Base-by-base conservation (phyloP, 371 early-diverging fungal species). In the Apophysomyces variabilis region DNA sequence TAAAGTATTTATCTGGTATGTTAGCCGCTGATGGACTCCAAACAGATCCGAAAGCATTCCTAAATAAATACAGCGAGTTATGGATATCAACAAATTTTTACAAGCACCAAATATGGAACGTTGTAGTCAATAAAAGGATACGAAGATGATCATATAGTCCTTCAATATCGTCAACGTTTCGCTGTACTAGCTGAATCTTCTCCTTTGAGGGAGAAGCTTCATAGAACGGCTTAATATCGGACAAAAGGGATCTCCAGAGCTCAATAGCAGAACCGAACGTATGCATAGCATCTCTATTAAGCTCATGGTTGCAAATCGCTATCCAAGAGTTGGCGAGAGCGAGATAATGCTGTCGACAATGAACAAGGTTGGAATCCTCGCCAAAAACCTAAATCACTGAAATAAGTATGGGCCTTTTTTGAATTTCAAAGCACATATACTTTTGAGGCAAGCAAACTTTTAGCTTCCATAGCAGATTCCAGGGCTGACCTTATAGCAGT, bases 251-350 rank as follows among this genome's bases (percentile, higher is more conserved):
- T 39, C 21, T 66, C 57, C 44, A 36, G 36, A 43, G 36, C 32
- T 43, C 35, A 38, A 38, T 13, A 14, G 36, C 26, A 13, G 32
- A 35, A 56, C 39, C n/a, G 21, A 62, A 35, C 47, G 39, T 71
- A 63, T 71, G 63, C 6, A 61, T 38, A 56, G 62, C 41, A 44
- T 57, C 58, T 14, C 67, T 58, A 8, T 68, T 65, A 3, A 71
- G 58, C 21, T 80, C 77, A 36, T 68, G 73, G 44, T 71, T 71
- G 67, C 74, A 87, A 2, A 89, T 76, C 0, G 86, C 89, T n/a
- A 80, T 71, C 84, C 85, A 85, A 1, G 87, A 83, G 39, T 77
- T 78, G 4, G 89, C 82, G 26, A 87, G 64, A 0, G 89, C 90
- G 5, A 90, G 68, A 43, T 88, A 82, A 65, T 87, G 74, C 8